phyloP scores from a whole-genome alignment of 257 asterid species.

The Solanum neorickii region DNA sequence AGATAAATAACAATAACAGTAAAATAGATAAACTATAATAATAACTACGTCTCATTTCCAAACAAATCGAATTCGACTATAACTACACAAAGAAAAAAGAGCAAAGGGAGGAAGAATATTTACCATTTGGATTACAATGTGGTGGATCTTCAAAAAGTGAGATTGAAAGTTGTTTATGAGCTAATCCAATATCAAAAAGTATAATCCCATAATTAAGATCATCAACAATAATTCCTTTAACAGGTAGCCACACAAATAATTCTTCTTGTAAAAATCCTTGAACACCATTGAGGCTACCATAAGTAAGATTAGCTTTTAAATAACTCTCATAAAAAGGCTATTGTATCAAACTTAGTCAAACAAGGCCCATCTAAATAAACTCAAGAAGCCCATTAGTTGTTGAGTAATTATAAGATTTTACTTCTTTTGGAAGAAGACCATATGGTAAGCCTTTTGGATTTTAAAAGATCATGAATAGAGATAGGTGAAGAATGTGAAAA shows the following conservation, averaged over 20 bases:
- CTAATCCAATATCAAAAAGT: constrained; percentile 41
- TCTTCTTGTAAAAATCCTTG: constrained; percentile 44
- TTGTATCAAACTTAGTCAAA: constrained; percentile 38
- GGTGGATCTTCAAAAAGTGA: constrained; percentile 41
- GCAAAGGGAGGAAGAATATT: not conserved
- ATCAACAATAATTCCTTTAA: constrained; percentile 35
- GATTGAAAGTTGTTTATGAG: constrained; percentile 38
- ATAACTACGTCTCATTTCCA: not conserved
- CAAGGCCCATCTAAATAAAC: constrained; percentile 37
- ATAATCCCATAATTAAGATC: constrained; percentile 36
- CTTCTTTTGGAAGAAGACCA: constrained; percentile 40
- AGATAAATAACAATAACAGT: no score
- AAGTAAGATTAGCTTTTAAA: constrained; percentile 21
- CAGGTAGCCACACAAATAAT: constrained; percentile 48
- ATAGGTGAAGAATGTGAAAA: not conserved
- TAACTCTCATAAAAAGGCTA: constrained; percentile 29
- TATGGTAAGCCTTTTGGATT: constrained; percentile 32
- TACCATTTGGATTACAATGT: constrained; percentile 17
- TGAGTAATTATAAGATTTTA: constrained; percentile 23
- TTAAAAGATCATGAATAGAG: constrained; percentile 41
- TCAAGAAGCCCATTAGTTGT: constrained; percentile 27
- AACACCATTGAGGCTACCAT: constrained; percentile 33
- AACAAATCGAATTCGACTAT: not conserved
- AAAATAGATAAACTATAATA: not conserved
- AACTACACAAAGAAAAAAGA: not conserved